Base-by-base conservation (phyloP, 164 flowering plant species). In the Aristolochia fimbriata region DNA sequence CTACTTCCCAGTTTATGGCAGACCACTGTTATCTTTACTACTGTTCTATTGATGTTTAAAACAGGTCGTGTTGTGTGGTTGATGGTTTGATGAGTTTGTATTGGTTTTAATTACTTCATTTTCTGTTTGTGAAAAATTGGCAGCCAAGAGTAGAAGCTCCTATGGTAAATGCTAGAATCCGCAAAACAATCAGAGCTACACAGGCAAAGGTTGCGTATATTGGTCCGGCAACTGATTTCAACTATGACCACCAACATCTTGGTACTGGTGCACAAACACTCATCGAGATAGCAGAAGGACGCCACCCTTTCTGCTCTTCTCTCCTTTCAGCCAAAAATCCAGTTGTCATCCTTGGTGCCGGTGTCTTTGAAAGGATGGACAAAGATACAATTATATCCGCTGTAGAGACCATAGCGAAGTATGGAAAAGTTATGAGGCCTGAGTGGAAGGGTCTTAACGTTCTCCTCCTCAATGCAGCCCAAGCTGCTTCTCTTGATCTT, bases 101-200 rank as follows among this genome's bases (percentile, higher is more conserved):
- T 5, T 22, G 15, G 15, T 13, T 22, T 16, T 52, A 52, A 21
- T 52, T 7, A 0, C 25, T 22, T 23, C 21, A 2, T 15, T 52
- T 22, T 37, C 43, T 52, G 23, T 1, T 52, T 50, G 5, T 52
- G 47, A 33, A n/a, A 61, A 61, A 61, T 10, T 62, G 33, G 22
- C 85, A 94, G 99, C 99, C 99, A 57, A 87, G 96, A 68, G 85
- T 91, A 2, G 99, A 94, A 82, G 99, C 97, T 78, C 81, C 99
- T n/a, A 89, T 94, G 93, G 89, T 94, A 61, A 94, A 94, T 78
- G 99, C 99, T 41, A 80, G 99, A 74, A 94, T 94, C 60, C 81
- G 81, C 55, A 94, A 94, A 75, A 79, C 96, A 9, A 96, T 91
- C 1, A 70, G 79, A 27, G 86, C 91, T 63, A 78, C 76, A 20